Evolutionary conservation across 768 basidiomycete genomes (phyloP).

Genomic region (Trametes cinnabarina): DNA sequence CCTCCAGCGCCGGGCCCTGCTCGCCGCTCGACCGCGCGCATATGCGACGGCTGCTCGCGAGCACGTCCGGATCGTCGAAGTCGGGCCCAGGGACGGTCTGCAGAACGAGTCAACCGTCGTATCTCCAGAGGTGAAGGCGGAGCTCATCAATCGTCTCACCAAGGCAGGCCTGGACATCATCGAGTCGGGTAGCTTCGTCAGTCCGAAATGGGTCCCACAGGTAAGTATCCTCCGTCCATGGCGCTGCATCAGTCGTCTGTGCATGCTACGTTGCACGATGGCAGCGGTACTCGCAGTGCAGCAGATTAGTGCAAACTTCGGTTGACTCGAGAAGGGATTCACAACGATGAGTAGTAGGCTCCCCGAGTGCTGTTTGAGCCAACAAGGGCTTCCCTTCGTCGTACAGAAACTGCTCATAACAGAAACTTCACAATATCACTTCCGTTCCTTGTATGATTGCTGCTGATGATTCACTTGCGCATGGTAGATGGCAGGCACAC

Average conservation of each 20-base stretch:
- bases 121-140: conserved; percentile 70
- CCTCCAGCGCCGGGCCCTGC: not conserved
- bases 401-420: no score
- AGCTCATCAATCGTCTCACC: conserved; percentile 74
- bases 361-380: no score
- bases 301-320: no score
- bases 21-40: not conserved
- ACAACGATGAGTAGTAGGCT: no score
- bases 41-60: conserved; percentile 8
- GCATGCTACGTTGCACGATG: no score
- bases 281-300: no score
- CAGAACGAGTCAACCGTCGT: conserved; percentile 84
- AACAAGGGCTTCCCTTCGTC: no score
- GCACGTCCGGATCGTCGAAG: conserved; percentile 67
- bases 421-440: no score
- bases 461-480: not conserved
- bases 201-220: conserved; percentile 93
- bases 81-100: conserved; percentile 87
- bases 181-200: conserved; percentile 88
- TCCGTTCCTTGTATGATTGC: no score
- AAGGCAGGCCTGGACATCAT: conserved; percentile 66
- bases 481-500: conserved; percentile 81
- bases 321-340: no score
- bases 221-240: conserved; percentile 36
- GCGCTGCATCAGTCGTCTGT: no score